A percentile compares a stretch with the other conserved stretches of the same genome.
phyloP scores from a whole-genome alignment of 2,329 filamentous ascomycete species.

The Fusarium subglutinans region DNA sequence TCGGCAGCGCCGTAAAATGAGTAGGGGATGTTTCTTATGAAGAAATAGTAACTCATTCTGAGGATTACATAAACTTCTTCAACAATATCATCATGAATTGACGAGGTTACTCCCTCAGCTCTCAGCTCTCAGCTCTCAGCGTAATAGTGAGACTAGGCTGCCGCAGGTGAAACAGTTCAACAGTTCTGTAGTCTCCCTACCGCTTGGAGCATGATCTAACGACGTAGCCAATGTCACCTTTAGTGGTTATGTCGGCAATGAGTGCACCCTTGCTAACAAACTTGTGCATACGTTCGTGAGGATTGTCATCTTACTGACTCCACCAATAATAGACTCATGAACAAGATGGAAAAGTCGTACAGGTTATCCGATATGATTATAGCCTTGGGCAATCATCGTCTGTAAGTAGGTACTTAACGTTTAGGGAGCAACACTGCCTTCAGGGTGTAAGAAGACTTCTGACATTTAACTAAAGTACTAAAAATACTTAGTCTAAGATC shows the following conservation, averaged over 20 bases:
- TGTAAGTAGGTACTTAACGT: not conserved
- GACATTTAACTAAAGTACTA: no score
- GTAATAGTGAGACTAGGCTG: not conserved
- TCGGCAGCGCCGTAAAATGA: no score
- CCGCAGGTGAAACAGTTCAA: not conserved
- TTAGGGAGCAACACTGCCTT: not conserved
- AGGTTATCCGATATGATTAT: not conserved
- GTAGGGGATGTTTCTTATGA: not conserved
- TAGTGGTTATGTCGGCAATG: not conserved
- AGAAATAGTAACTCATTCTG: not conserved
- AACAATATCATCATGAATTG: not conserved
- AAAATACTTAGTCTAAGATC: no score
- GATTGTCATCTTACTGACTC: not conserved
- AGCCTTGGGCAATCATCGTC: not conserved
- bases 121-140: not conserved
- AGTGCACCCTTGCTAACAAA: not conserved
- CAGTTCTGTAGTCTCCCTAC: not conserved
- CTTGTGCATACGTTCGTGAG: not conserved
- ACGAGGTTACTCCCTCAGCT: not conserved
- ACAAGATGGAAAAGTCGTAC: not conserved
- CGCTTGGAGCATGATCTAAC: not conserved
- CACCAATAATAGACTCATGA: not conserved
- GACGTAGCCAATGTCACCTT: not conserved
- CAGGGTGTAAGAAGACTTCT: no score
- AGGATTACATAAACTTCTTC: not conserved